These are phyloP conservation scores for Yamagishiella unicocca DNA, from an alignment of 139 green algal genomes.

Conservation along the genomic window DNA sequence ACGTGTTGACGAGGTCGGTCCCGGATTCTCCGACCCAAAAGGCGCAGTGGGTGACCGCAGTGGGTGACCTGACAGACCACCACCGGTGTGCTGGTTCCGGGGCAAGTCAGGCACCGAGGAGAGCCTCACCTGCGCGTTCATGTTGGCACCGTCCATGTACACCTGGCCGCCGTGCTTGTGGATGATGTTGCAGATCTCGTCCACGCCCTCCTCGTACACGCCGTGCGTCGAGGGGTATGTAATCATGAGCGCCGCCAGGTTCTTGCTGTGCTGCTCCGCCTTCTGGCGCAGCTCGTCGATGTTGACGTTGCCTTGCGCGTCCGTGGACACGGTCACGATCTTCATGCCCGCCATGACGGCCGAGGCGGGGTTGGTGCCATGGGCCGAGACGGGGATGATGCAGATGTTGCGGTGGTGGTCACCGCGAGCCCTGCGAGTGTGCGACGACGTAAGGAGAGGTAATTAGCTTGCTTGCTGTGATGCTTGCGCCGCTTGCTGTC, in stretches of 20 bases:
- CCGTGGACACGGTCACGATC: conserved; percentile 91
- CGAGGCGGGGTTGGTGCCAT: conserved; percentile 98
- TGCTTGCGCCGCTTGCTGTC: no score
- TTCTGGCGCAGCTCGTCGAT: conserved; percentile 91
- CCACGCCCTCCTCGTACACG: conserved; percentile 98
- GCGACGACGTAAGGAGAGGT: no score
- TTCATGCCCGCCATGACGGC: conserved; percentile 99
- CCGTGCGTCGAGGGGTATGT: conserved; percentile 99
- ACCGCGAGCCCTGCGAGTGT: conserved; percentile 70
- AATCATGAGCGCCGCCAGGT: conserved; percentile 99
- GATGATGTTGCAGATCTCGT: conserved; percentile 97
- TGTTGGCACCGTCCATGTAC: conserved; percentile 99
- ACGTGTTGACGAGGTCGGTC: no score
- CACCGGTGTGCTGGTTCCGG: no score
- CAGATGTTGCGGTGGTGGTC: conserved; percentile 95
- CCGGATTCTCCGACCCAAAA: no score
- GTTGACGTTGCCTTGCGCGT: conserved; percentile 94
- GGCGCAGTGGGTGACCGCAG: no score
- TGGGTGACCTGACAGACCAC: no score
- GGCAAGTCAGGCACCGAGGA: background rate
- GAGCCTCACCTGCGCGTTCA: conserved; percentile 98
- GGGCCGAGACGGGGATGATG: conserved; percentile 98
- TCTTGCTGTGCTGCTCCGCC: conserved; percentile 79
- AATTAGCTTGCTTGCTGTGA: no score
- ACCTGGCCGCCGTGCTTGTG: conserved; percentile 96